A percentile compares a stretch with the other conserved stretches of the same genome.
Conservation (phyloP, 305 asterid species). For the Fraxinus paxiana region DNA sequence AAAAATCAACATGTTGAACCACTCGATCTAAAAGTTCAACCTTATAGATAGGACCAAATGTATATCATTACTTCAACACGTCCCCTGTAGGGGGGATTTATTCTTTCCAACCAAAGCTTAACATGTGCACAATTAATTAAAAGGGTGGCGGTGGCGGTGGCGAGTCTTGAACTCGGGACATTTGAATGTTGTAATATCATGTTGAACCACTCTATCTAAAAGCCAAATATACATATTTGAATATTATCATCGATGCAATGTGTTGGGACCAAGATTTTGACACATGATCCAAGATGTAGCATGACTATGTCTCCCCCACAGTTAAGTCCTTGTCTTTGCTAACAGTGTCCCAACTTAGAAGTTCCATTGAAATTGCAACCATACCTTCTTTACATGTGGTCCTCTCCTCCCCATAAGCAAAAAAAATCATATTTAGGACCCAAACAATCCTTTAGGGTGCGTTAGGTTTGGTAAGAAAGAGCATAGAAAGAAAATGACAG, state of each 20-base stretch:
- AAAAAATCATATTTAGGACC: conserved; percentile 2
- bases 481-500: background rate
- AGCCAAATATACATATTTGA: background rate
- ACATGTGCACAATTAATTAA: background rate
- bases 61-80: background rate
- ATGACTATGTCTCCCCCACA: conserved; percentile 40
- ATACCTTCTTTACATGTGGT: conserved; percentile 23
- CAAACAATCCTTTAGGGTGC: background rate
- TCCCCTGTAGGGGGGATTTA: background rate
- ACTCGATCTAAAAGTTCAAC: background rate
- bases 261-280: conserved; percentile 67
- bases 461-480: background rate
- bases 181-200: background rate
- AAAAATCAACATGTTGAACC: background rate
- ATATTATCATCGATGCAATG: background rate
- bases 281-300: conserved; percentile 74
- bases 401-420: background rate
- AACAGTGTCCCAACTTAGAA: conserved; percentile 14
- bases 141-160: background rate
- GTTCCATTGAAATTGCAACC: conserved; percentile 10
- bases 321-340: conserved; percentile 38
- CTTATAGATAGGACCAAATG: background rate
- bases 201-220: background rate
- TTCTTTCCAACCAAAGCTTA: background rate
- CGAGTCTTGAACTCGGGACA: background rate